Evolutionary conservation across 768 basidiomycete species (phyloP).

Genomic region (Amanita muscaria): DNA sequence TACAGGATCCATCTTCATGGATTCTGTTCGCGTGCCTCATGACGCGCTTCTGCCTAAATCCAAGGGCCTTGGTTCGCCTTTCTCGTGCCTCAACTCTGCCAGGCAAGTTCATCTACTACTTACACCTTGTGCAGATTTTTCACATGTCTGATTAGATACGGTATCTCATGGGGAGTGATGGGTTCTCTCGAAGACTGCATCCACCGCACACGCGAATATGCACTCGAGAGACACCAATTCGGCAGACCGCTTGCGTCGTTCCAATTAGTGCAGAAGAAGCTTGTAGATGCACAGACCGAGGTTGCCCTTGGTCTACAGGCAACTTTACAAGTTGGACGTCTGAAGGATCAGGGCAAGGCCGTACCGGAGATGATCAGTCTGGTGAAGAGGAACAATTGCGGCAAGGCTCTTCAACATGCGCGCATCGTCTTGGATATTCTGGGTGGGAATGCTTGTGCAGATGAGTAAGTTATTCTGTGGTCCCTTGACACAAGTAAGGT

Average conservation of each 20-base stretch:
- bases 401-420: conserved; percentile 81
- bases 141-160: conserved; percentile 38
- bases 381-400: conserved; percentile 93
- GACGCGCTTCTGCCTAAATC: conserved; percentile 72
- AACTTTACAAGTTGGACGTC: conserved; percentile 71
- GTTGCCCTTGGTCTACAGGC: conserved; percentile 69
- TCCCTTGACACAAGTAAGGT: not conserved
- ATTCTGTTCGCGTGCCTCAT: conserved; percentile 69
- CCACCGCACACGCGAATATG: conserved; percentile 66
- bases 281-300: conserved; percentile 89
- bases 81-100: conserved; percentile 89
- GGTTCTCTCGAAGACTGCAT: conserved; percentile 93
- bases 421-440: conserved; percentile 80
- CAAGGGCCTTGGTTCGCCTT: conserved; percentile 73
- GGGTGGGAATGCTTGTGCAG: conserved; percentile 88
- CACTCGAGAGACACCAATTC: conserved; percentile 88
- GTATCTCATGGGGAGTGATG: conserved; percentile 94
- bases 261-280: conserved; percentile 97
- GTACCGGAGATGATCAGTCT: conserved; percentile 93
- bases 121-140: conserved; percentile 6
- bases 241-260: conserved; percentile 83
- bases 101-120: conserved; percentile 29
- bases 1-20: conserved; percentile 89
- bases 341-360: conserved; percentile 69
- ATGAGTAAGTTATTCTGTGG: conserved; percentile 63